Percentiles rank a stretch among this genome's conserved stretches.
Conservation (phyloP, 2,329 filamentous ascomycete species). For the Phoma sp. region DNA sequence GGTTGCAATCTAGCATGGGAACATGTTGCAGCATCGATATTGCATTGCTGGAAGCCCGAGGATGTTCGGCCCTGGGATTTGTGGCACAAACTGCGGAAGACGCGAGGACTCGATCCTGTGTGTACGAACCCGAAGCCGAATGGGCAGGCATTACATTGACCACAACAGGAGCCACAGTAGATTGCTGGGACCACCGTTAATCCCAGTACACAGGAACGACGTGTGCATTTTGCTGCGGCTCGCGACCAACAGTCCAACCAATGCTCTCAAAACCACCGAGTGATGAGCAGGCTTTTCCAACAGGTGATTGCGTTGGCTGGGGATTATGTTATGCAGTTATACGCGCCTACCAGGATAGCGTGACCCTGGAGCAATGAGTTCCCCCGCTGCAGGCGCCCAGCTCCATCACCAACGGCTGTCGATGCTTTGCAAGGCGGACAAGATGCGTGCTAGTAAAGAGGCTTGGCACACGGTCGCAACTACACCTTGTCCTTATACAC, state of each 20-base stretch:
- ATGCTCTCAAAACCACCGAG: not conserved
- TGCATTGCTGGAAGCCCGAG: slow-evolving; percentile 14
- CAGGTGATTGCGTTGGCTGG: slow-evolving; percentile 17
- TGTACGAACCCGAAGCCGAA: slow-evolving; percentile 22
- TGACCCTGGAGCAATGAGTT: not conserved
- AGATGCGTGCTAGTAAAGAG: not conserved
- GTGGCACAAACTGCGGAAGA: slow-evolving; percentile 18
- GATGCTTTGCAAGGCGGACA: slow-evolving; percentile 1
- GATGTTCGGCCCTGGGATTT: slow-evolving; percentile 17
- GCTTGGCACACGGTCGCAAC: slow-evolving; percentile 20
- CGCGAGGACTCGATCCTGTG: slow-evolving; percentile 6
- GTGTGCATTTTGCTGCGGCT: slow-evolving; percentile 35
- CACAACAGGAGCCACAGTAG: slow-evolving; percentile 45
- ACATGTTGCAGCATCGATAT: slow-evolving; percentile 25
- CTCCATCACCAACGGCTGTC: slow-evolving; percentile 9
- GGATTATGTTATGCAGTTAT: slow-evolving; percentile 26
- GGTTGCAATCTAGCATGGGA: slow-evolving; percentile 22
- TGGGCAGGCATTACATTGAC: slow-evolving; percentile 30
- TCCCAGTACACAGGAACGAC: slow-evolving; percentile 41
- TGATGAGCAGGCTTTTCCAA: not conserved
- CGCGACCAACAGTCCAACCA: slow-evolving; percentile 28
- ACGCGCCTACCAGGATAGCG: slow-evolving; percentile 1
- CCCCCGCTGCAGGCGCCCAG: not conserved
- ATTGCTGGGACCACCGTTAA: slow-evolving; percentile 49
- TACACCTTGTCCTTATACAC: slow-evolving; percentile 10